These are phyloP conservation scores for Huiozyma sinensis DNA, from an alignment of 805 yeast genomes.

Conservation along the genomic window DNA sequence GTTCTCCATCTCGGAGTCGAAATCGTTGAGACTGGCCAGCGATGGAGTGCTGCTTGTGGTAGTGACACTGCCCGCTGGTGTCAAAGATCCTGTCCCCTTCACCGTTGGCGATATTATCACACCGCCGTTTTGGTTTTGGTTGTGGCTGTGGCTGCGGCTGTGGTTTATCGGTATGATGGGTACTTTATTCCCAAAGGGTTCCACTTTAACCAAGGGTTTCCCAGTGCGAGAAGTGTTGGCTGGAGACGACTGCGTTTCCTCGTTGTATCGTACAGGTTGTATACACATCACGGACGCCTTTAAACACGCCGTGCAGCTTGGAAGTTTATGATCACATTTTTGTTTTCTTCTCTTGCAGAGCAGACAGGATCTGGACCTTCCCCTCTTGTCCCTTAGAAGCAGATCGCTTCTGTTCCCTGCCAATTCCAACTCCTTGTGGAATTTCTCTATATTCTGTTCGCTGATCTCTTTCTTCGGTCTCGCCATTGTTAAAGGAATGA, in stretches of 20 bases:
- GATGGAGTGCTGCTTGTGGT: background rate
- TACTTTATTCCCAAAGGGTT: background rate
- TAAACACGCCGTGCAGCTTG: constrained; percentile 56
- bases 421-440: constrained; percentile 25
- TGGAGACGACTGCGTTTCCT: background rate
- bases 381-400: constrained; percentile 35
- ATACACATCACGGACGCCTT: constrained; percentile 52
- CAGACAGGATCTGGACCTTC: constrained; percentile 46
- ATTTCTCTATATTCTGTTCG: constrained; percentile 25
- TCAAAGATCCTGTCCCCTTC: background rate
- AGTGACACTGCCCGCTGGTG: background rate
- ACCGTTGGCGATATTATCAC: no score
- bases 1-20: background rate
- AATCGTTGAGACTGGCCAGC: background rate
- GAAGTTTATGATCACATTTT: constrained; percentile 54
- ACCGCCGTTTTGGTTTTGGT: no score
- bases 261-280: constrained; percentile 48
- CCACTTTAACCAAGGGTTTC: background rate
- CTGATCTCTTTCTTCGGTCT: constrained; percentile 29
- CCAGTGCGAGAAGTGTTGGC: background rate
- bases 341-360: constrained; percentile 49
- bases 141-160: no score
- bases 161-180: background rate
- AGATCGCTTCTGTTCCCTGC: constrained; percentile 24
- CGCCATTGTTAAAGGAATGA: constrained; percentile 17